These are phyloP conservation scores for Stagonosporopsis vannaccii DNA, from an alignment of 2,329 filamentous ascomycete species.

Conservation along the genomic window DNA sequence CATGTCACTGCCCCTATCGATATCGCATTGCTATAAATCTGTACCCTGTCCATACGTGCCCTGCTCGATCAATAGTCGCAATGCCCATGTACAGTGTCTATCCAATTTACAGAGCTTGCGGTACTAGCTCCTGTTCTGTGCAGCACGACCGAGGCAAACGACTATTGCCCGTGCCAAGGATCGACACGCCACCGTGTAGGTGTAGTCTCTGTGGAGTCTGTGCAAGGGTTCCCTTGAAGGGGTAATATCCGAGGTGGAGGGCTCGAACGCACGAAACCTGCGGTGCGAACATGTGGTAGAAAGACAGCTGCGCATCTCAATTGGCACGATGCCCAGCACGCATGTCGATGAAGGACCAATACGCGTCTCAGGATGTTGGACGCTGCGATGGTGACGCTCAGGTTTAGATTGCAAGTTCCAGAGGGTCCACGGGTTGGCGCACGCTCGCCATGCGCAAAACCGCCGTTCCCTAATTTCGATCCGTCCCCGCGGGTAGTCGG, in stretches of 20 bases:
- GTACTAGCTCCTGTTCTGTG: slow-evolving; percentile 12
- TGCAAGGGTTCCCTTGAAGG: slow-evolving; percentile 9
- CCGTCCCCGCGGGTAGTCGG: slow-evolving; percentile 17
- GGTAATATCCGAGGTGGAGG: slow-evolving; percentile 19
- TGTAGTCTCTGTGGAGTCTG: background rate
- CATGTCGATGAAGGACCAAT: slow-evolving; percentile 9
- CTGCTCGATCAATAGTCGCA: slow-evolving; percentile 9
- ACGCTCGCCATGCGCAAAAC: slow-evolving; percentile 19
- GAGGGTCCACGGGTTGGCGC: slow-evolving; percentile 11
- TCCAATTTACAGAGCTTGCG: slow-evolving; percentile 13
- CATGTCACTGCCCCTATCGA: slow-evolving; percentile 11
- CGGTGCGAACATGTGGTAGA: background rate
- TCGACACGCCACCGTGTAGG: slow-evolving; percentile 7
- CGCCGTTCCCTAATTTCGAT: slow-evolving; percentile 22
- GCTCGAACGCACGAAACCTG: background rate
- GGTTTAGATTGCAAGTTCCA: slow-evolving; percentile 12
- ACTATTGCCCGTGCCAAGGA: slow-evolving; percentile 16
- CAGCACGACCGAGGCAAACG: slow-evolving; percentile 9
- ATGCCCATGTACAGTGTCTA: slow-evolving; percentile 5
- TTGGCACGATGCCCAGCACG: background rate
- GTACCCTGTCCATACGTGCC: background rate
- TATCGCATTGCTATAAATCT: slow-evolving; percentile 3
- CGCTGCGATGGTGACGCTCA: slow-evolving; percentile 2
- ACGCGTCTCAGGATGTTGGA: slow-evolving; percentile 5
- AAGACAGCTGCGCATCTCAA: background rate